These are phyloP conservation scores for Abrus pulchellus DNA, from an alignment of 306 rosid genomes.

Conservation along the genomic window DNA sequence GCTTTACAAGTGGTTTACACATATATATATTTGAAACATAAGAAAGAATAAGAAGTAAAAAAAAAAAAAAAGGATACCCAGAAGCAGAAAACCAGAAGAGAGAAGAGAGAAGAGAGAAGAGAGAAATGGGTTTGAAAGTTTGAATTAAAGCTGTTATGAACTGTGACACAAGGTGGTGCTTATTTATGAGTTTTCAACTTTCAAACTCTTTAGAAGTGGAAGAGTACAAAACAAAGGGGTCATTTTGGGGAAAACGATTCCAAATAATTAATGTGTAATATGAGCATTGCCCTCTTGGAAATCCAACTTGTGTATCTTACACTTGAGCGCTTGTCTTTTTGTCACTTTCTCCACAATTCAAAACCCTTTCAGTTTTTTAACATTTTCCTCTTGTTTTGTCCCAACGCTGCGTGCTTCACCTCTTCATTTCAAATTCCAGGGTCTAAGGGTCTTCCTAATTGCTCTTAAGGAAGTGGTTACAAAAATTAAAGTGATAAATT, in stretches of 20 bases:
- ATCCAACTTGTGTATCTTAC: slow-evolving; percentile 64
- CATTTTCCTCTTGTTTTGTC: slow-evolving; percentile 55
- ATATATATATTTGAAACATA: not conserved
- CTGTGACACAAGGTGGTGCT: slow-evolving; percentile 44
- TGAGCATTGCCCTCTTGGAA: slow-evolving; percentile 52
- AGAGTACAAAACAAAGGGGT: slow-evolving; percentile 68
- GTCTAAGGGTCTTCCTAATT: too few relatives aligned
- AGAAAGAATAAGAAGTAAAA: not conserved
- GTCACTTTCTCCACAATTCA: slow-evolving; percentile 68
- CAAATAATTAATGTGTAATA: slow-evolving; percentile 45
- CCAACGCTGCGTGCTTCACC: slow-evolving; percentile 48
- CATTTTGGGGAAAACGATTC: slow-evolving; percentile 49
- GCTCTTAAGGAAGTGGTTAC: too few relatives aligned
- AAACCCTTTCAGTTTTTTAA: slow-evolving; percentile 51
- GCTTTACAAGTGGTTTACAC: not conserved
- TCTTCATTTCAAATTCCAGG: slow-evolving; percentile 17
- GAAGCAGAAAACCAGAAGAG: slow-evolving; percentile 35
- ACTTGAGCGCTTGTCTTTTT: slow-evolving; percentile 55
- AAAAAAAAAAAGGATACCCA: slow-evolving; percentile 39
- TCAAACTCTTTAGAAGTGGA: slow-evolving; percentile 50
- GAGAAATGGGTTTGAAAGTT: slow-evolving; percentile 53
- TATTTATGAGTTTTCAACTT: slow-evolving; percentile 54
- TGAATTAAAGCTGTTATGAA: slow-evolving; percentile 75
- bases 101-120: slow-evolving; percentile 37
- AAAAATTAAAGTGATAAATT: too few relatives aligned